Evolutionary conservation across 176 grass and related monocot genomes (phyloP).

Genomic region (Rhynchospora pubera): DNA sequence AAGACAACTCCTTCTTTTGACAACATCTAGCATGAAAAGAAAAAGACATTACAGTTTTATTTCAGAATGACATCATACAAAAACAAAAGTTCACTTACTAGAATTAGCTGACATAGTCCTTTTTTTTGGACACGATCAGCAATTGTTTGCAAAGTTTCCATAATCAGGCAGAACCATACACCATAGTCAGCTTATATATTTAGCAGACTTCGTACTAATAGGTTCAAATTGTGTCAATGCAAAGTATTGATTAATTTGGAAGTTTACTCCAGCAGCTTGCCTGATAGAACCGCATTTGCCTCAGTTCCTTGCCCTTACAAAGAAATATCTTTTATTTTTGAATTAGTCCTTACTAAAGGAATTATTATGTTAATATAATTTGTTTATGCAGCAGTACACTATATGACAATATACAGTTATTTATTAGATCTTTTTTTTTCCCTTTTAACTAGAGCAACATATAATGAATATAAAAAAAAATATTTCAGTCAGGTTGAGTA

Average conservation of each 20-base stretch:
- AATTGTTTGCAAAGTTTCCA: background rate
- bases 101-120: background rate
- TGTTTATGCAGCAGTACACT: too few relatives aligned
- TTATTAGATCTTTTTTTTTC: background rate
- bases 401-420: too few relatives aligned
- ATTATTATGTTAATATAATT: background rate
- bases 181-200: too few relatives aligned
- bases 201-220: too few relatives aligned
- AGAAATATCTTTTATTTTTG: background rate
- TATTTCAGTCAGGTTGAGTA: background rate
- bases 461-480: background rate
- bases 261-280: background rate
- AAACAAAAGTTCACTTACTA: background rate
- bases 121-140: background rate
- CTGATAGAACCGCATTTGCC: background rate
- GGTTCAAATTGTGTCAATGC: too few relatives aligned
- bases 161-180: background rate
- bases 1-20: background rate
- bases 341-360: background rate
- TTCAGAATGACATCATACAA: background rate
- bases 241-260: too few relatives aligned
- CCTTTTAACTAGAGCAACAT: background rate
- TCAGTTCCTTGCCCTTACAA: background rate
- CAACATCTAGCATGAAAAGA: slow-evolving; percentile 15
- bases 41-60: background rate